A percentile compares a stretch with the other conserved stretches of the same genome.
Evolutionary conservation across 106 monocot genomes (phyloP).

Genomic region (Allium sativum): DNA sequence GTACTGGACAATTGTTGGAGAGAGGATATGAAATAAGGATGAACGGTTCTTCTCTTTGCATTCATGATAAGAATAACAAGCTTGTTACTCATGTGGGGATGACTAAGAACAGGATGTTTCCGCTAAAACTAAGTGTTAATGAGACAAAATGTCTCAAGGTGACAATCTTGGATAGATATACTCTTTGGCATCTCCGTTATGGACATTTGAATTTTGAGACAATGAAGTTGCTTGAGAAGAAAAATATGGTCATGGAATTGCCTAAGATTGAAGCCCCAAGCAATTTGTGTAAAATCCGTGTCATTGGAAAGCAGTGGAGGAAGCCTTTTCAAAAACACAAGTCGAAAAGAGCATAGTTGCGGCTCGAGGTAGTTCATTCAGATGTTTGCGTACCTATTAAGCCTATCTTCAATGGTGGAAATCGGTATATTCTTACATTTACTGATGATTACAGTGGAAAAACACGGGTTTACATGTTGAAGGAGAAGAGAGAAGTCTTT

Average conservation of each 20-base stretch:
- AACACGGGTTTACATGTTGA: not conserved
- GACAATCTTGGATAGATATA: not conserved
- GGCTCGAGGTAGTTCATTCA: not conserved
- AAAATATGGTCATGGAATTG: not conserved
- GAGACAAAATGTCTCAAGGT: not conserved
- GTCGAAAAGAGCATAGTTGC: not conserved
- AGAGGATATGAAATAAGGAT: not conserved
- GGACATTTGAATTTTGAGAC: too few relatives aligned
- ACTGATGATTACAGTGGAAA: conserved; percentile 4
- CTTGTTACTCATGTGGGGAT: not conserved
- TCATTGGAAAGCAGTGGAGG: too few relatives aligned
- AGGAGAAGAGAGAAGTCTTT: conserved; percentile 5
- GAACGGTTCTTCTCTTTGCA: not conserved
- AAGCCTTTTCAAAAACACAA: too few relatives aligned
- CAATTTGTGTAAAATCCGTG: not conserved
- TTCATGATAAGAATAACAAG: not conserved
- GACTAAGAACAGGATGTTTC: not conserved
- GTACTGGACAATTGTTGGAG: not conserved
- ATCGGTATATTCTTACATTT: not conserved
- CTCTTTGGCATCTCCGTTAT: not conserved
- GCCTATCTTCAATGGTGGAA: not conserved
- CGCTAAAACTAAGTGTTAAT: not conserved
- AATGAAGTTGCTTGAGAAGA: not conserved
- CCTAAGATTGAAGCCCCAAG: not conserved
- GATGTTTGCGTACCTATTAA: not conserved